Evolutionary conservation across 495 filamentous ascomycete genomes (phyloP).

Genomic region (Hypomontagnella submonticulosa): DNA sequence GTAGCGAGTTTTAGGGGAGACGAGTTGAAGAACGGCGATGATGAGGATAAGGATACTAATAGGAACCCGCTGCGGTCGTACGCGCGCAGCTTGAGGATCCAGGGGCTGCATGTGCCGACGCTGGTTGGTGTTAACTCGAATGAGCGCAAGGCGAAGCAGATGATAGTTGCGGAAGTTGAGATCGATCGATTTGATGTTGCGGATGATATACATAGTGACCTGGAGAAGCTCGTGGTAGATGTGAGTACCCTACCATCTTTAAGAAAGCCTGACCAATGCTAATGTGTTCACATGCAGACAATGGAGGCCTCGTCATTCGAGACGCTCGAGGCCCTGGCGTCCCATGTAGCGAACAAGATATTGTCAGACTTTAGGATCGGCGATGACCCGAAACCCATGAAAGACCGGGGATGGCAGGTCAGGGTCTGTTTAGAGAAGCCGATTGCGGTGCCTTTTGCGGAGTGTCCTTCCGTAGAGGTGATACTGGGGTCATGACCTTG

Average conservation of each 20-base stretch:
- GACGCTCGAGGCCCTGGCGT: slow-evolving; percentile 70
- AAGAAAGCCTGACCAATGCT: slow-evolving; percentile 2
- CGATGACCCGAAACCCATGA: slow-evolving; percentile 40
- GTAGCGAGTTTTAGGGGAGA: slow-evolving; percentile 47
- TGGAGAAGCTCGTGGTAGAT: slow-evolving; percentile 63
- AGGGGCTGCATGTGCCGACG: slow-evolving; percentile 64
- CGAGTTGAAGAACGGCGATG: not conserved
- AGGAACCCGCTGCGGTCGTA: slow-evolving; percentile 43
- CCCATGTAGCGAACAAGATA: slow-evolving; percentile 56
- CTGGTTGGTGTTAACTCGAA: slow-evolving; percentile 70
- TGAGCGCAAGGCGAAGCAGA: slow-evolving; percentile 68
- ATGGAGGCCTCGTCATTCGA: slow-evolving; percentile 68
- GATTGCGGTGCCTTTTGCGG: slow-evolving; percentile 66
- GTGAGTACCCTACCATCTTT: slow-evolving; percentile 48
- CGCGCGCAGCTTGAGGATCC: slow-evolving; percentile 47
- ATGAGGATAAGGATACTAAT: not conserved
- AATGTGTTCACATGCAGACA: slow-evolving; percentile 49
- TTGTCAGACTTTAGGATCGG: slow-evolving; percentile 44
- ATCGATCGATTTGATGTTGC: slow-evolving; percentile 56
- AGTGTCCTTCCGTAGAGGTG: slow-evolving; percentile 66
- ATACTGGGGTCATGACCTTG: slow-evolving; percentile 36
- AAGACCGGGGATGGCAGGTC: slow-evolving; percentile 55
- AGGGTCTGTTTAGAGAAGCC: slow-evolving; percentile 67
- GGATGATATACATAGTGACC: slow-evolving; percentile 56
- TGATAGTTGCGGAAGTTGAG: slow-evolving; percentile 64